Percentiles rank a stretch among this genome's conserved stretches.
phyloP scores from a whole-genome alignment of 2,329 filamentous ascomycete species.

The Botrytis tulipae region DNA sequence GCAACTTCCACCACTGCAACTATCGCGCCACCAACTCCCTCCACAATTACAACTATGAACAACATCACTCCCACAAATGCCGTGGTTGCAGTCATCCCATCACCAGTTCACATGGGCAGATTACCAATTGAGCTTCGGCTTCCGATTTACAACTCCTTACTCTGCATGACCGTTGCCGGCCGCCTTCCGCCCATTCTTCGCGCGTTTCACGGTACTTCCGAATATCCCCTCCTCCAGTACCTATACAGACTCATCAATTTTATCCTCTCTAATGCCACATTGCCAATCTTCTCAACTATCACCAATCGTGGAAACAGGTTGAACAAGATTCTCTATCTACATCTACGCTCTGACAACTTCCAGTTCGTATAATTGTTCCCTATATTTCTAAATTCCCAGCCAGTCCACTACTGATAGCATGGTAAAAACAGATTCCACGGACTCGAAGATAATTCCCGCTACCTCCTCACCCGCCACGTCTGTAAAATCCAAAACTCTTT shows the following conservation, averaged over 20 bases:
- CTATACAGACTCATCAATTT: neutral
- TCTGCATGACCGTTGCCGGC: neutral
- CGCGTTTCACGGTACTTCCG: neutral
- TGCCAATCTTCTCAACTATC: neutral
- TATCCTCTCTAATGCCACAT: neutral
- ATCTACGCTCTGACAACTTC: neutral
- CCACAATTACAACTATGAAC: no score
- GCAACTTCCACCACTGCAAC: neutral
- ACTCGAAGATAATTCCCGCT: neutral
- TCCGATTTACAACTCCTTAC: neutral
- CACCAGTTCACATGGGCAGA: accelerated
- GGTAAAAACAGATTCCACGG: neutral
- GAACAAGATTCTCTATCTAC: neutral
- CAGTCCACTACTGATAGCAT: neutral
- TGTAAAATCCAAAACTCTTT: neutral
- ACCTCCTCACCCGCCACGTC: accelerated
- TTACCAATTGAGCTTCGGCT: neutral
- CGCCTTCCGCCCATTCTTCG: neutral
- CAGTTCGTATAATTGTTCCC: neutral
- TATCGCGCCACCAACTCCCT: neutral
- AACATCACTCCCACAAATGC: no score
- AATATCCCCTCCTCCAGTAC: neutral
- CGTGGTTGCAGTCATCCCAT: neutral
- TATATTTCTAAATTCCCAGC: neutral
- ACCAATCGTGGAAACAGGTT: neutral